Evolutionary conservation across 495 filamentous ascomycete genomes (phyloP), one percentile per base, ranked within the genome.

Genomic region (Xylaria cubensis): DNA sequence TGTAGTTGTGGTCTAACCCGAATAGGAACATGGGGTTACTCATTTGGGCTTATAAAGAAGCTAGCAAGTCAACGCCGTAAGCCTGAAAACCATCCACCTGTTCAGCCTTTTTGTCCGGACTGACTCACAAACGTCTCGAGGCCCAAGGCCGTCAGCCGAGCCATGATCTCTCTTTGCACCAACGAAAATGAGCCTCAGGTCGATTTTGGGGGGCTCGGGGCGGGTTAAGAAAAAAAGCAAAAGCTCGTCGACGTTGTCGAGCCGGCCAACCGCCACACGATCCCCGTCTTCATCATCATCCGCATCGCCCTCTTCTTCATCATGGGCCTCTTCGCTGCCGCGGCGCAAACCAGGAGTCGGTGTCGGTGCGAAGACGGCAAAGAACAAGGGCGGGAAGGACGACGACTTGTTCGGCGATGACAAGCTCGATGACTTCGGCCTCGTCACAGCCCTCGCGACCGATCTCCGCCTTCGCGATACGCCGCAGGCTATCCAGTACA

Each of bases 381-480:
- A 76, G 76, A 74, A 77, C 58, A 80, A 79, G 58, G 73, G 74
- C 24, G 55, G 67, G 26, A 72, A 81, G 17, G 82, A 85, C 39
- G 77, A 79, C 55, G 83, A 84, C 62, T 80, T 83, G 5, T 80
- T 84, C 55, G 71, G 81, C 51, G 81, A 86, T 24, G 85, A 90
- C 51, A 85, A 85, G 21, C 85, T 92, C 3, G 84, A 88, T 36
- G 88, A 91, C 74, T 76, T 80, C 29, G 88, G 90, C 29, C 81
- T 87, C 29, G 82, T 88, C n/a, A 82, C 80, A 19, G 81, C 84
- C 15, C 77, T 91, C 1, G 81, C 81, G 4, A 80, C 84, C 12
- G 85, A 90, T 50, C 83, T 88, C 0, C 83, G 86, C 8, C 82
- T 91, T 10, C 83, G 88, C 64, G 88, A 92, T 83, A 90, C 94